phyloP scores from a whole-genome alignment of 371 early-diverging fungal species.

The Mortierella polycephala region DNA sequence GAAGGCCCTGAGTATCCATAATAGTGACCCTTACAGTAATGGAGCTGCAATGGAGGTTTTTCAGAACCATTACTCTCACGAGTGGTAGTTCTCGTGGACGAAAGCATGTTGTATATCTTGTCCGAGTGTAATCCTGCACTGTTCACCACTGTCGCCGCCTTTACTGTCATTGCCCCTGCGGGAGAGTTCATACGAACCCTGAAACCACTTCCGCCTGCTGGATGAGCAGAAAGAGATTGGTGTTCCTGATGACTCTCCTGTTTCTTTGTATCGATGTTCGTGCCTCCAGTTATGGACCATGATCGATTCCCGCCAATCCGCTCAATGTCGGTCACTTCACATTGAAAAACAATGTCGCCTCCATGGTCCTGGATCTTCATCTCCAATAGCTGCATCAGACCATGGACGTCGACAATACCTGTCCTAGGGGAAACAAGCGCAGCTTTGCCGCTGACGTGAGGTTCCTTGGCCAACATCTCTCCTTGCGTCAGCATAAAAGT shows the following conservation, averaged over 20 bases:
- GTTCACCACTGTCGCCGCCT: constrained; percentile 78
- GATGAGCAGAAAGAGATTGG: not conserved
- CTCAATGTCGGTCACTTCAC: constrained; percentile 62
- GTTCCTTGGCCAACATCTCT: constrained; percentile 66
- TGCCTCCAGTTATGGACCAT: not conserved
- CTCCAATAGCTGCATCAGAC: constrained; percentile 72
- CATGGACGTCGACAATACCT: constrained; percentile 86
- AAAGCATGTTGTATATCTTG: constrained; percentile 68
- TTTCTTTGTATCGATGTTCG: not conserved
- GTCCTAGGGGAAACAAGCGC: constrained; percentile 80
- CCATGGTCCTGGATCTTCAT: constrained; percentile 55
- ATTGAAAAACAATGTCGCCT: constrained; percentile 63
- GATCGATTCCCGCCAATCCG: not conserved
- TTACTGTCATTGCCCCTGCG: constrained; percentile 57
- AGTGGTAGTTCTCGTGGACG: not conserved
- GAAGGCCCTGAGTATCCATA: constrained; percentile 63
- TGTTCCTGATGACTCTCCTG: too few species aligned
- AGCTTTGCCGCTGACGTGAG: constrained; percentile 62
- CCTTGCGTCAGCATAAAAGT: constrained; percentile 63
- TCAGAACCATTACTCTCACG: not conserved
- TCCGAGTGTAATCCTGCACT: constrained; percentile 82
- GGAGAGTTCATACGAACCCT: constrained; percentile 59
- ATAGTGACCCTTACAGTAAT: constrained; percentile 86
- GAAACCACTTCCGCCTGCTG: constrained; percentile 14
- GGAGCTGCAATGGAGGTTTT: constrained; percentile 54